Evolutionary conservation across 2,329 filamentous ascomycete genomes (phyloP).

Genomic region (Microdochium trichocladiopsis): DNA sequence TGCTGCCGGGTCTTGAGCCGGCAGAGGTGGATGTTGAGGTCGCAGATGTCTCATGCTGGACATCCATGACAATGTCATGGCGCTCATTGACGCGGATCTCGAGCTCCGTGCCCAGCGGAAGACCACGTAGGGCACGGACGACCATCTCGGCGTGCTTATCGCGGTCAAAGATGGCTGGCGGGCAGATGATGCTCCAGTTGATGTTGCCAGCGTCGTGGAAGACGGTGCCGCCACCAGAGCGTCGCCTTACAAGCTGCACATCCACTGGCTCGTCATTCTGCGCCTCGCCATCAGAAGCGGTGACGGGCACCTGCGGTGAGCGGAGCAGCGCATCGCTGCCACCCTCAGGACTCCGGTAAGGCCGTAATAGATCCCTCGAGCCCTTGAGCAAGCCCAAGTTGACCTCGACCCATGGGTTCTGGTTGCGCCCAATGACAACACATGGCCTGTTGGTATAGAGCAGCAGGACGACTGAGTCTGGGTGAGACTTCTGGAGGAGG

Average conservation of each 20-base stretch:
- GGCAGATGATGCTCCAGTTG: slow-evolving; percentile 90
- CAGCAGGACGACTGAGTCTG: slow-evolving; percentile 71
- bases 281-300: no score
- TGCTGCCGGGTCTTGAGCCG: not conserved
- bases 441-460: slow-evolving; percentile 84
- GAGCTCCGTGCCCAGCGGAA: slow-evolving; percentile 37
- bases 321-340: not conserved
- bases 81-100: slow-evolving; percentile 65
- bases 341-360: not conserved
- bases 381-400: slow-evolving; percentile 57
- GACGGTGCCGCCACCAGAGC: slow-evolving; percentile 86
- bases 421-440: slow-evolving; percentile 89
- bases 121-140: slow-evolving; percentile 66
- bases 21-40: not conserved
- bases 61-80: slow-evolving; percentile 73
- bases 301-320: not conserved
- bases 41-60: not conserved
- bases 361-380: not conserved
- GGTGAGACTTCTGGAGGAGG: slow-evolving; percentile 67
- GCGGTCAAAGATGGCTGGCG: slow-evolving; percentile 68
- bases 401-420: slow-evolving; percentile 94
- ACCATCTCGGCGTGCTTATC: slow-evolving; percentile 91
- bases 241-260: slow-evolving; percentile 66
- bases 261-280: slow-evolving; percentile 14
- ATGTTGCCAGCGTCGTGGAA: slow-evolving; percentile 92